Percentiles rank a stretch among this genome's conserved stretches.
Conservation (phyloP, 2,329 filamentous ascomycete species). For the Paecilomyces formosus region DNA sequence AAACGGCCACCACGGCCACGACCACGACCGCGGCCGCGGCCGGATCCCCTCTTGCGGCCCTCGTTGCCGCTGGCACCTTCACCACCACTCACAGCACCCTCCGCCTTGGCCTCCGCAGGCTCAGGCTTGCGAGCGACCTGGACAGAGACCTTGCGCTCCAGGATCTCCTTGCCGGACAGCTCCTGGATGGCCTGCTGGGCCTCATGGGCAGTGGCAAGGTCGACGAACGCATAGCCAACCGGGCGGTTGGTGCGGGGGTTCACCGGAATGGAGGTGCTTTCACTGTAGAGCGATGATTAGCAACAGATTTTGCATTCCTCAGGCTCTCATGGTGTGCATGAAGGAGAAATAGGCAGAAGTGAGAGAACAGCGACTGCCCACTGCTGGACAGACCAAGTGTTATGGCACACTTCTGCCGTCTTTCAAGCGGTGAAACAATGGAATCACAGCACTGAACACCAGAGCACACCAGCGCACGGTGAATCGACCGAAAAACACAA, state of each 20-base stretch:
- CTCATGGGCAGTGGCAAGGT: slow-evolving; percentile 88
- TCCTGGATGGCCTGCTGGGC: slow-evolving; percentile 92
- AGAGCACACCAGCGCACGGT: not conserved
- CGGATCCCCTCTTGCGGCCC: slow-evolving; percentile 49
- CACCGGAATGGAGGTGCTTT: slow-evolving; percentile 98
- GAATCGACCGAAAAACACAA: not conserved
- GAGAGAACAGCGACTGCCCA: not conserved
- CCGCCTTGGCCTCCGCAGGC: slow-evolving; percentile 67
- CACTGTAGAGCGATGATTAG: slow-evolving; percentile 47
- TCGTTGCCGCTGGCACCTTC: slow-evolving; percentile 66
- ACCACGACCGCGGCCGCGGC: slow-evolving; percentile 54
- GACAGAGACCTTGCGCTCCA: slow-evolving; percentile 98
- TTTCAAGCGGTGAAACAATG: not conserved
- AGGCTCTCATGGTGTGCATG: not conserved
- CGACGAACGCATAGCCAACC: slow-evolving; percentile 98
- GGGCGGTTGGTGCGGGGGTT: slow-evolving; percentile 98
- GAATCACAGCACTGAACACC: not conserved
- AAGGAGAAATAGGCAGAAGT: not conserved
- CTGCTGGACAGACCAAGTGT: not conserved
- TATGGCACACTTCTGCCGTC: not conserved
- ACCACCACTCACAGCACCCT: slow-evolving; percentile 61
- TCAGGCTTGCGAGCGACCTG: slow-evolving; percentile 98
- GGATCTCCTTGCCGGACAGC: slow-evolving; percentile 94
- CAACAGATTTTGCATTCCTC: not conserved
- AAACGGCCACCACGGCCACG: slow-evolving; percentile 59